These are phyloP conservation scores for Suillus bovinus DNA, from an alignment of 768 basidiomycete genomes.

Conservation along the genomic window DNA sequence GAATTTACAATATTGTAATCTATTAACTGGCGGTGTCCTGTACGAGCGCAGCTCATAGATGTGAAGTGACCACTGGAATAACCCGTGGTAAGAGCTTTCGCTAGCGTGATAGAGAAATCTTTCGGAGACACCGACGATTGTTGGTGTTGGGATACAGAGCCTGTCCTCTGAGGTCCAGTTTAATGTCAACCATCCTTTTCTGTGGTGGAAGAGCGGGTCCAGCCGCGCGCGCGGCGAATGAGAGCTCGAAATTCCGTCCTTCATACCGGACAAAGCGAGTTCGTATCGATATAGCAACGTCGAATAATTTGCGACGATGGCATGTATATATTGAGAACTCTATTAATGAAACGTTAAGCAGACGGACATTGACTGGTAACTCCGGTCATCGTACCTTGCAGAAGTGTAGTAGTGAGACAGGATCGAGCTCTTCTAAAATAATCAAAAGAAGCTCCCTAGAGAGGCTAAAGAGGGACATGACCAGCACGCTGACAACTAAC, in stretches of 20 bases:
- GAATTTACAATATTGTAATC: slow-evolving; percentile 32
- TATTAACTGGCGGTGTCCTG: slow-evolving; percentile 25
- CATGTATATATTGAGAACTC: slow-evolving; percentile 26
- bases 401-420: slow-evolving; percentile 33
- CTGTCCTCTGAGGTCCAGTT: slow-evolving; percentile 32
- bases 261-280: slow-evolving; percentile 32
- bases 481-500: slow-evolving; percentile 33
- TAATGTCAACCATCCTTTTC: slow-evolving; percentile 35
- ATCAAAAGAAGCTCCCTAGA: slow-evolving; percentile 29
- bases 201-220: slow-evolving; percentile 30
- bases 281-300: slow-evolving; percentile 34
- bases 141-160: slow-evolving; percentile 31
- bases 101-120: slow-evolving; percentile 35
- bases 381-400: slow-evolving; percentile 24
- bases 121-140: slow-evolving; percentile 33
- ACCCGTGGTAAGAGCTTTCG: slow-evolving; percentile 32
- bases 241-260: slow-evolving; percentile 25
- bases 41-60: slow-evolving; percentile 36
- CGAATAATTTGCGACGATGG: slow-evolving; percentile 25
- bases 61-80: slow-evolving; percentile 33
- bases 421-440: slow-evolving; percentile 36
- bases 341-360: slow-evolving; percentile 10
- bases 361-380: background rate
- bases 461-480: slow-evolving; percentile 36
- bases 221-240: slow-evolving; percentile 24